phyloP scores from a whole-genome alignment of 2,329 filamentous ascomycete genomes.

The Claviceps cyperi region DNA sequence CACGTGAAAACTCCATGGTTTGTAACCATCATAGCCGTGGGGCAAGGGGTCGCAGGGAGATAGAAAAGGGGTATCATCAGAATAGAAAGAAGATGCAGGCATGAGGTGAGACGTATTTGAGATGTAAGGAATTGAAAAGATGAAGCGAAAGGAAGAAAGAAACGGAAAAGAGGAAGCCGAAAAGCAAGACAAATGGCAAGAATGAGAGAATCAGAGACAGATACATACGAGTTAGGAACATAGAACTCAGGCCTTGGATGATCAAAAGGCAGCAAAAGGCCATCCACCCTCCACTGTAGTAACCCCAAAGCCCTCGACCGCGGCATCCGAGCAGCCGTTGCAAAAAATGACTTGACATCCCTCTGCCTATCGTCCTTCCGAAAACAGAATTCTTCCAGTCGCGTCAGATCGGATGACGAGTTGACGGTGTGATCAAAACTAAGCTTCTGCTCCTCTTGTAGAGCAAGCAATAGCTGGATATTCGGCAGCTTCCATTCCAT shows the following conservation, averaged over 20 bases:
- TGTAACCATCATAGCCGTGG: too few relatives aligned
- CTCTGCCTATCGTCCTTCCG: not conserved
- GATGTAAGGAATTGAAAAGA: too few relatives aligned
- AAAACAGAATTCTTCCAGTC: not conserved
- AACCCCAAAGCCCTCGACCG: slow-evolving; percentile 7
- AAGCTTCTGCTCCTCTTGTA: not conserved
- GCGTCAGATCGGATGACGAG: too few relatives aligned
- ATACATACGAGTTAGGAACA: slow-evolving; percentile 12
- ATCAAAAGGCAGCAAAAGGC: slow-evolving; percentile 12
- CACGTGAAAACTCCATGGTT: too few relatives aligned
- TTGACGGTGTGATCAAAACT: not conserved
- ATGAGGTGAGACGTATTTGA: too few relatives aligned
- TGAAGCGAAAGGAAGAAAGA: too few relatives aligned
- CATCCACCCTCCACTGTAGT: slow-evolving; percentile 11
- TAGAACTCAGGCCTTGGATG: slow-evolving; percentile 8
- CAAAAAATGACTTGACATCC: not conserved
- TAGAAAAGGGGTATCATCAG: too few relatives aligned
- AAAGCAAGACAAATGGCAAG: not conserved
- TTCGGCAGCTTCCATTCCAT: not conserved
- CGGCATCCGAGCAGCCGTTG: slow-evolving; percentile 8
- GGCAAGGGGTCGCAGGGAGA: too few relatives aligned
- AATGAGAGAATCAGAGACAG: not conserved
- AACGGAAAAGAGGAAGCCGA: not conserved
- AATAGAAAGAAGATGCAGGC: not conserved
- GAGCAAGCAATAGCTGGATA: not conserved